Evolutionary conservation across 305 asterid genomes (phyloP).

Genomic region (Solanum hybrid): DNA sequence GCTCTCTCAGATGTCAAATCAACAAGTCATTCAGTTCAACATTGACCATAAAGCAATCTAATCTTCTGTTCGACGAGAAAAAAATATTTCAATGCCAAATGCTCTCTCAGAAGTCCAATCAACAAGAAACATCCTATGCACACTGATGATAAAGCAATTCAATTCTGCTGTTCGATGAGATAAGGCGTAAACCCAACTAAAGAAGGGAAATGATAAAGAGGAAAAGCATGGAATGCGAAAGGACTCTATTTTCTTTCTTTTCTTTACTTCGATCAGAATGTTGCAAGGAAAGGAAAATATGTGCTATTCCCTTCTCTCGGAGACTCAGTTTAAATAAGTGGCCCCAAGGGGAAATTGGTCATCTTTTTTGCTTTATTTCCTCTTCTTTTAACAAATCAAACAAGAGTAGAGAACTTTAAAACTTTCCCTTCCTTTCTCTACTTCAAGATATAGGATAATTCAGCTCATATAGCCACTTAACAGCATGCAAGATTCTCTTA

Average conservation of each 20-base stretch:
- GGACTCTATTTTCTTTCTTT: background rate
- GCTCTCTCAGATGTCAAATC: constrained; percentile 8
- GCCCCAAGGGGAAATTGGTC: background rate
- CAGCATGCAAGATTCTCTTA: background rate
- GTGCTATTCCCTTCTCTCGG: background rate
- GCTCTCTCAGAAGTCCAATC: background rate
- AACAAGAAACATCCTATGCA: background rate
- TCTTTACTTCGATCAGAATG: background rate
- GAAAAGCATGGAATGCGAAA: background rate
- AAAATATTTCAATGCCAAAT: background rate
- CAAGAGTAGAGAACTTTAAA: background rate
- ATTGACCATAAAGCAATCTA: background rate
- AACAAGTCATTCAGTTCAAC: background rate
- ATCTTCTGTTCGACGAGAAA: background rate
- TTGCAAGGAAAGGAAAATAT: background rate
- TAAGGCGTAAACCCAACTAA: background rate
- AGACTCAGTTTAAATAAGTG: background rate
- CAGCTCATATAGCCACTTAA: background rate
- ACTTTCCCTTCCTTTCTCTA: background rate
- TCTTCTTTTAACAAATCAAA: background rate
- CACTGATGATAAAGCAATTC: background rate
- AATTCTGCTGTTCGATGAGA: background rate
- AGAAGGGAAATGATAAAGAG: background rate
- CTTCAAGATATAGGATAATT: background rate
- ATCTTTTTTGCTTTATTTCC: background rate